Percentiles rank a stretch among this genome's conserved stretches.
Evolutionary conservation across 345 rosid genomes (phyloP).

Genomic region (Carallia brachiata): DNA sequence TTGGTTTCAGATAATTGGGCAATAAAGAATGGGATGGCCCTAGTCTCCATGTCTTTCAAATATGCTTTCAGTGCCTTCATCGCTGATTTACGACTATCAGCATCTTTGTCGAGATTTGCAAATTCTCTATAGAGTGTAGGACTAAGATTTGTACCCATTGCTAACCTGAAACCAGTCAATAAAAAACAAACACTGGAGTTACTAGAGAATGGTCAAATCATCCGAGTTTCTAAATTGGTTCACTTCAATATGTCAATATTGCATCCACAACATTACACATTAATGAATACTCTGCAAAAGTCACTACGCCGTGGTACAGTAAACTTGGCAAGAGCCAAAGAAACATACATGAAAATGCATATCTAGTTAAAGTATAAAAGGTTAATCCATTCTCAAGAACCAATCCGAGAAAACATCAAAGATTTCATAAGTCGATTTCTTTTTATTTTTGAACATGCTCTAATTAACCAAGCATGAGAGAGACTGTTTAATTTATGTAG

Average conservation of each 20-base stretch:
- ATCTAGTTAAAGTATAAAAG: neutral
- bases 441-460: neutral
- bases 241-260: neutral
- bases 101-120: conserved; percentile 83
- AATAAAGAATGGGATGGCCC: conserved; percentile 77
- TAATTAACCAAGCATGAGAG: neutral
- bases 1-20: conserved; percentile 85
- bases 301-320: neutral
- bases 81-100: conserved; percentile 67
- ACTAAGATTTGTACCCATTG: conserved; percentile 71
- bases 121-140: conserved; percentile 62
- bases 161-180: conserved; percentile 27
- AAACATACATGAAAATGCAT: too few relatives aligned
- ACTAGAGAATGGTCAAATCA: neutral
- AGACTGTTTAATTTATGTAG: neutral
- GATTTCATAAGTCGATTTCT: neutral
- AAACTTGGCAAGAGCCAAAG: neutral
- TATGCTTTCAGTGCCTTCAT: conserved; percentile 76
- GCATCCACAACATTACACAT: neutral
- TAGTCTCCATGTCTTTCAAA: conserved; percentile 76
- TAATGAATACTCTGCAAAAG: neutral
- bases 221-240: neutral
- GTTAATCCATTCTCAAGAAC: neutral
- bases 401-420: neutral
- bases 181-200: neutral